These are phyloP conservation scores for Aleurites moluccanus DNA, from an alignment of 441 rosid species.

Conservation along the genomic window DNA sequence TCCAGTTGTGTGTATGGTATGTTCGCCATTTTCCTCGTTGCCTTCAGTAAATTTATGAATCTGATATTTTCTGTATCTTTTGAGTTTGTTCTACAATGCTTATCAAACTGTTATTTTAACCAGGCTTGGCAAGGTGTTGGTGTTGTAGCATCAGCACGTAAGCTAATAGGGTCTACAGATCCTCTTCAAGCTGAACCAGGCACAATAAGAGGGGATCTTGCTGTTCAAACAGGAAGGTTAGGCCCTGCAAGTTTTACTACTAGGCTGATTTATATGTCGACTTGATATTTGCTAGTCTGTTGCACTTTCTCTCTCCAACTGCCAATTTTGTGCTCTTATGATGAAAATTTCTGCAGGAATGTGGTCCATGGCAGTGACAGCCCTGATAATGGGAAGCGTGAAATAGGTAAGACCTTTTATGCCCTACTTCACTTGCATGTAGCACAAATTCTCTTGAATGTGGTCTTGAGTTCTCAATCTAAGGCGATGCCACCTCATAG, in stretches of 20 bases:
- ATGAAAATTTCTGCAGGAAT: conserved; percentile 54
- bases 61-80: neutral
- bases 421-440: neutral
- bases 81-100: neutral
- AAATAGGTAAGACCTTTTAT: conserved; percentile 51
- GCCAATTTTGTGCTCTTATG: conserved; percentile 12
- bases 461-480: neutral
- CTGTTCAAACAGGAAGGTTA: conserved; percentile 98
- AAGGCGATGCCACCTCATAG: neutral
- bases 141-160: conserved; percentile 90
- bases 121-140: conserved; percentile 98
- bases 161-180: conserved; percentile 84
- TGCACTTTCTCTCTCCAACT: neutral
- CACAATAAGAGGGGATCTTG: conserved; percentile 94
- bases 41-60: conserved; percentile 2
- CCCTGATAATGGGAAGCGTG: conserved; percentile 92
- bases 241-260: conserved; percentile 21
- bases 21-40: conserved; percentile 7
- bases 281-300: neutral
- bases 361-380: conserved; percentile 96
- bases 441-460: neutral
- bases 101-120: conserved; percentile 20
- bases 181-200: conserved; percentile 99
- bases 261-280: neutral
- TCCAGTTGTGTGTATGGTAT: conserved; percentile 94